phyloP scores from a whole-genome alignment of 352 stramenopile genomes.

The Phytophthora sp. region DNA sequence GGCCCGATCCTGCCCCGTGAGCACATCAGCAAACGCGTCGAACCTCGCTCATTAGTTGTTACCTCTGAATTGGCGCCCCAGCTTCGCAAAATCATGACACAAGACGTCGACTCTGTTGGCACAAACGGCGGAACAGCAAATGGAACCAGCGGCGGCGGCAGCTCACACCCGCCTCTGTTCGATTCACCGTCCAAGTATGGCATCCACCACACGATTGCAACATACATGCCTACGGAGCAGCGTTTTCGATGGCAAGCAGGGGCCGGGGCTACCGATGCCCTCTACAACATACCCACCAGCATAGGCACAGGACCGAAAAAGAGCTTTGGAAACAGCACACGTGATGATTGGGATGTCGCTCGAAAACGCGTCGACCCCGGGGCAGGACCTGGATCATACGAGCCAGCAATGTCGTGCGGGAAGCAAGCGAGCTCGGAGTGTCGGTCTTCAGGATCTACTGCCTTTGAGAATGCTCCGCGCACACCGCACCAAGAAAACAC shows the following conservation, averaged over 20 bases:
- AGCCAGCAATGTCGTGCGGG: constrained; percentile 58
- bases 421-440: constrained; percentile 62
- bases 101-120: constrained; percentile 9
- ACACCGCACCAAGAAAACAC: constrained; percentile 50
- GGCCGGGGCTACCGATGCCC: constrained; percentile 56
- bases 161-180: constrained; percentile 58
- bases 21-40: constrained; percentile 14
- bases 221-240: constrained; percentile 68
- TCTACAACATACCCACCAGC: constrained; percentile 74
- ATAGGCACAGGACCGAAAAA: constrained; percentile 65
- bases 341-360: constrained; percentile 78
- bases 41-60: constrained; percentile 3
- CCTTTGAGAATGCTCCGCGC: constrained; percentile 73
- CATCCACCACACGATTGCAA: constrained; percentile 69
- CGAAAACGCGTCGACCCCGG: constrained; percentile 69
- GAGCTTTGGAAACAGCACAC: constrained; percentile 79
- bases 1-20: background rate
- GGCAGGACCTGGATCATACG: constrained; percentile 72
- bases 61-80: background rate
- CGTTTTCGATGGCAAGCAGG: constrained; percentile 79
- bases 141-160: constrained; percentile 23
- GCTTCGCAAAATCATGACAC: constrained; percentile 19
- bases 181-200: constrained; percentile 77
- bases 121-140: constrained; percentile 26
- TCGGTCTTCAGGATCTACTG: constrained; percentile 51